Evolutionary conservation across 2,329 filamentous ascomycete species (phyloP).

Genomic region (Alternaria panax): DNA sequence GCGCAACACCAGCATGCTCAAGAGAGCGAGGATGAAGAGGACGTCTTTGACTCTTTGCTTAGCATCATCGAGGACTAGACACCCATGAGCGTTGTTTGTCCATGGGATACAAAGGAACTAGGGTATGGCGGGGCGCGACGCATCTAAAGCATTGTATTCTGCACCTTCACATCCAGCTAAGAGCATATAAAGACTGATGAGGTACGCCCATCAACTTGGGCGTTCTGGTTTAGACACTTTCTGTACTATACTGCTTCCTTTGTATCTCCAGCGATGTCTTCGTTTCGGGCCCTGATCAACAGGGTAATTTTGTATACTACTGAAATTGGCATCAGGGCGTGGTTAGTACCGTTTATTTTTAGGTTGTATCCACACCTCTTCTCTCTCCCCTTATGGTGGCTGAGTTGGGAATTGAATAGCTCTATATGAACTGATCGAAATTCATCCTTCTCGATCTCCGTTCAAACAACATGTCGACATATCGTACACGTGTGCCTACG

Average conservation of each 20-base stretch:
- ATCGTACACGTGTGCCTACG: neutral
- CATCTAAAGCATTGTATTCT: neutral
- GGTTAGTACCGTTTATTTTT: neutral
- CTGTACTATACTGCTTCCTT: neutral
- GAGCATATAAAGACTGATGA: neutral
- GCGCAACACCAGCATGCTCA: conserved; percentile 16
- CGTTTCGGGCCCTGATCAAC: neutral
- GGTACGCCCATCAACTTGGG: neutral
- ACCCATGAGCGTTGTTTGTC: neutral
- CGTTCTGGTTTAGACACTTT: neutral
- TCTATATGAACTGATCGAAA: neutral
- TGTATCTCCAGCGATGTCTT: conserved; percentile 1
- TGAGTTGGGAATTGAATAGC: neutral
- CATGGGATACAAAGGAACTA: neutral
- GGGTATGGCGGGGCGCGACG: too few species aligned
- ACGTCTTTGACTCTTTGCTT: conserved; percentile 33
- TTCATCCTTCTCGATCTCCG: neutral
- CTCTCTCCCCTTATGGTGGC: neutral
- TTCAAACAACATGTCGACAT: neutral
- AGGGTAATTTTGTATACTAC: conserved; percentile 11
- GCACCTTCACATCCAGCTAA: neutral
- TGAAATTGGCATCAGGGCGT: conserved; percentile 7
- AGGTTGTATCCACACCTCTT: neutral
- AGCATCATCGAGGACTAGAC: conserved; percentile 28
- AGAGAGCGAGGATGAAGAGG: conserved; percentile 22